Evolutionary conservation across 768 basidiomycete genomes (phyloP).

Genomic region (Zangia roseola): DNA sequence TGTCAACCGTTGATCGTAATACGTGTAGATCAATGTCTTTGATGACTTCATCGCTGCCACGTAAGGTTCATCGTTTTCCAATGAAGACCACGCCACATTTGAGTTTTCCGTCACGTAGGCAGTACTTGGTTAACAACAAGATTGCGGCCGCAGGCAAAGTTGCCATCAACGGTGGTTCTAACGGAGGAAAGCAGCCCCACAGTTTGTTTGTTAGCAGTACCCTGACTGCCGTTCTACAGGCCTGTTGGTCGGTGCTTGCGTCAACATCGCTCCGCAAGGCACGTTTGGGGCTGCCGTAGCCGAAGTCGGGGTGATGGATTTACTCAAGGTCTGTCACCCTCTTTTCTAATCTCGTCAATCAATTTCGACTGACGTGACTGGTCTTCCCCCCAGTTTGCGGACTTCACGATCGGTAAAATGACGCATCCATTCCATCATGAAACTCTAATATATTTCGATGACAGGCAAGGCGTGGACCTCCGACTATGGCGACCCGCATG

Average conservation of each 20-base stretch:
- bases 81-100: neutral
- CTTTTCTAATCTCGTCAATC: neutral
- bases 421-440: neutral
- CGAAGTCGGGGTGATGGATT: slow-evolving; percentile 80
- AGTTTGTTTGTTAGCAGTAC: neutral
- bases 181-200: slow-evolving; percentile 55
- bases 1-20: neutral
- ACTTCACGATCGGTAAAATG: slow-evolving; percentile 70
- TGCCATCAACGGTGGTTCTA: slow-evolving; percentile 76
- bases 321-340: slow-evolving; percentile 57
- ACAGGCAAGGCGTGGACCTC: slow-evolving; percentile 72
- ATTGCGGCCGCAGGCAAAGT: slow-evolving; percentile 69
- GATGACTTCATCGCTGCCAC: slow-evolving; percentile 82
- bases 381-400: slow-evolving; percentile 50
- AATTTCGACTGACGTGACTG: neutral
- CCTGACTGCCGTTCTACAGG: slow-evolving; percentile 39
- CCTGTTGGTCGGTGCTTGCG: slow-evolving; percentile 79
- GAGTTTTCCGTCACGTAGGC: slow-evolving; percentile 35
- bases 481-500: slow-evolving; percentile 77
- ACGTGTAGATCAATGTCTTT: slow-evolving; percentile 62
- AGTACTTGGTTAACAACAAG: slow-evolving; percentile 72
- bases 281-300: slow-evolving; percentile 76
- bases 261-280: slow-evolving; percentile 75
- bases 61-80: slow-evolving; percentile 39
- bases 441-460: slow-evolving; percentile 4